These are phyloP conservation scores for Gyrodon tennesseensis DNA, from an alignment of 1,284 basidiomycete species.

Conservation along the genomic window DNA sequence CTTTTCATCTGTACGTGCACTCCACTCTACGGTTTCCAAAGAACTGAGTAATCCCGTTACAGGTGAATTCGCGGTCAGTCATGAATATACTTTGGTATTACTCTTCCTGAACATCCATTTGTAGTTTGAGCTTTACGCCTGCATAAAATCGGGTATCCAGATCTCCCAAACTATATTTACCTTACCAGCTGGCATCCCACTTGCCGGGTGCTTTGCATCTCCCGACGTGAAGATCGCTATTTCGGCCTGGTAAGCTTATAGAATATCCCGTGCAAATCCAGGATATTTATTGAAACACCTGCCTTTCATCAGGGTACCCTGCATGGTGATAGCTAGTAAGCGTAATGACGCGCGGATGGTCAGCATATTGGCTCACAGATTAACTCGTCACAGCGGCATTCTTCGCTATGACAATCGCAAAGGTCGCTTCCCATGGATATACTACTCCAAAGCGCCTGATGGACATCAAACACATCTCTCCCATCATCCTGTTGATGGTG, in stretches of 20 bases:
- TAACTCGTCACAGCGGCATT: constrained; percentile 6
- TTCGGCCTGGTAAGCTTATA: constrained; percentile 5
- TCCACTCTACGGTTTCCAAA: not conserved
- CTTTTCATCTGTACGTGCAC: constrained; percentile 1
- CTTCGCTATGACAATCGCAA: constrained; percentile 18
- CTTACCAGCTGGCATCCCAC: constrained; percentile 6
- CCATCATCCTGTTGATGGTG: constrained; percentile 14
- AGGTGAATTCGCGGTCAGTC: constrained; percentile 1
- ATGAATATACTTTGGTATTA: not conserved
- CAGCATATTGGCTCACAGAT: not conserved
- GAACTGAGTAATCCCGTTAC: not conserved
- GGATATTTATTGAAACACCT: not conserved
- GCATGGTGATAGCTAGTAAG: constrained; percentile 17
- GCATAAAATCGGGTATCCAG: constrained; percentile 1
- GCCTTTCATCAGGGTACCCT: constrained; percentile 9
- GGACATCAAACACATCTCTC: constrained; percentile 10
- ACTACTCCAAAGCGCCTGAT: not conserved
- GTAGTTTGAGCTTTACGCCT: constrained; percentile 19
- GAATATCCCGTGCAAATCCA: no score
- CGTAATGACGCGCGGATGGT: not conserved
- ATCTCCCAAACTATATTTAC: not conserved
- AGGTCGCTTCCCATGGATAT: not conserved
- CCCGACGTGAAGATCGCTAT: not conserved
- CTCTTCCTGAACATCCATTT: not conserved
- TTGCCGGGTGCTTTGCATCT: constrained; percentile 10